These are phyloP conservation scores for Rosa rugosa DNA, from an alignment of 306 rosid species.

Conservation along the genomic window DNA sequence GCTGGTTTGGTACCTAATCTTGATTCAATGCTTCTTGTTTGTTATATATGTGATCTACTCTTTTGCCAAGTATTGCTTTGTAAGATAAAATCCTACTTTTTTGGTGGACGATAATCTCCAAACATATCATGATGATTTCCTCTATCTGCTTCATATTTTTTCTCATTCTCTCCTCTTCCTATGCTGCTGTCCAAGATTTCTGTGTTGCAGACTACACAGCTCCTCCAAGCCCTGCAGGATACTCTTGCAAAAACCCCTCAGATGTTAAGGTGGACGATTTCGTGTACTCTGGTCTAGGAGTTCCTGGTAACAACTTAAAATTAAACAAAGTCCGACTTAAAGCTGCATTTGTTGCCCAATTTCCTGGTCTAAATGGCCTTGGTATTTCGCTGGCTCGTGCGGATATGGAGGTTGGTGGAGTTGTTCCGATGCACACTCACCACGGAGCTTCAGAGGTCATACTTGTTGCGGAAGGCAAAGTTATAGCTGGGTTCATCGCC, in stretches of 20 bases:
- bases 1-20: background rate
- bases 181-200: background rate
- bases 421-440: background rate
- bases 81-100: no score
- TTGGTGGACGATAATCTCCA: no score
- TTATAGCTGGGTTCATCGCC: no score
- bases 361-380: background rate
- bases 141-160: background rate
- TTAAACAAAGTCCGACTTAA: rapidly evolving
- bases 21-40: background rate
- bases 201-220: background rate
- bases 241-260: background rate
- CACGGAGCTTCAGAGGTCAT: background rate
- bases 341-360: background rate
- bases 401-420: background rate
- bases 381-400: background rate
- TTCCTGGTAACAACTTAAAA: background rate
- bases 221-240: background rate
- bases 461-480: background rate
- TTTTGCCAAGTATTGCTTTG: background rate
- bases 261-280: background rate
- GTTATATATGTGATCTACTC: background rate
- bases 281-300: background rate
- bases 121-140: background rate
- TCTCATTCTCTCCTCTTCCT: background rate